Base-by-base conservation (phyloP, 768 basidiomycete species). In the Amanita pallidorosea region DNA sequence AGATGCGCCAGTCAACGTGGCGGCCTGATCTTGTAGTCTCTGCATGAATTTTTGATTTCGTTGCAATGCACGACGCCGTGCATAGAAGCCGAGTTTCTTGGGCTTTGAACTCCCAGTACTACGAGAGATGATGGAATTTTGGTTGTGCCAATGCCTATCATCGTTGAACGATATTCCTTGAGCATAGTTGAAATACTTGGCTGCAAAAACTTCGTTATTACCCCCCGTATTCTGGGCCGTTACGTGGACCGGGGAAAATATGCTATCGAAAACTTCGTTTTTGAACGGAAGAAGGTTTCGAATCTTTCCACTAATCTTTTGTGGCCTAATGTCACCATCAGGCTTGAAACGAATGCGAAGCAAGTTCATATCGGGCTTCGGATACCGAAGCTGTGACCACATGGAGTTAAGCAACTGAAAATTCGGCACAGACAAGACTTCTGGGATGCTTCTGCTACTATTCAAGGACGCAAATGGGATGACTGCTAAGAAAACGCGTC, bases 1-100 rank as follows among this genome's bases (percentile, higher is more conserved):
- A 0, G 69, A 70, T 5, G 82, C 81, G 0, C 84, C 84, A 0
- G 79, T 81, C 51, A 86, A 60, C 1, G 81, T 82, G 35, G 73
- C 74, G 8, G 84, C 83, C 40, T 79, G 77, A 47, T 70, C 64
- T 47, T 81, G 80, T 50, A 86, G 57, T 11, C 58, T 65, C 29
- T 70, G 64, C 77, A 83, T 83, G 59, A 76, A 78, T 1, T 72
- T 65, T 56, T 87, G 85, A n/a, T 77, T 69, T 7, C 34, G 27
- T 13, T 47, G 35, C 13, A 46, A 15, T 40, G 12, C 38, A 13
- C 45, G 22, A 12, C 35, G 34, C n/a, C 44, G 45, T n/a, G 52
- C 45, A 40, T 36, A 46, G 23, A 29, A 47, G 3, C 52, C 52
- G 11, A 42, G 37, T 37, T 46, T 53, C 45, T 47, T 53, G 4